phyloP scores from a whole-genome alignment of 108 stramenopile species.

The Parmales sp. region DNA sequence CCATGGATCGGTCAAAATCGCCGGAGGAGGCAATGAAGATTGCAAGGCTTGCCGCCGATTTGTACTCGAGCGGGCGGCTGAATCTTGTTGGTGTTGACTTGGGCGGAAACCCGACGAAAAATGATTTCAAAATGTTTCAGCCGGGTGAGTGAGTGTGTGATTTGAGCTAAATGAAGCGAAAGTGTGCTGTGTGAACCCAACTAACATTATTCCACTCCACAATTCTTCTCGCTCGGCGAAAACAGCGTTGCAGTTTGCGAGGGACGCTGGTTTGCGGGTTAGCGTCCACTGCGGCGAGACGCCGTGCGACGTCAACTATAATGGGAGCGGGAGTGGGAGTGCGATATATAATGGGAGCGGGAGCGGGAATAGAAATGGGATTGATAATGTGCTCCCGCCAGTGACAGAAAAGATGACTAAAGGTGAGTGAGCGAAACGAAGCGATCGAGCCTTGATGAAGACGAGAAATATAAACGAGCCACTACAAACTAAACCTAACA shows the following conservation, averaged over 20 bases:
- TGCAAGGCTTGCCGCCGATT: slow-evolving; percentile 43
- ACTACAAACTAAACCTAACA: too few species aligned
- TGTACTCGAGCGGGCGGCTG: slow-evolving; percentile 17
- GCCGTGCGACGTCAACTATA: not conserved
- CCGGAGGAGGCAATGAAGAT: slow-evolving; percentile 39
- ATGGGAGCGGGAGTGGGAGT: too few species aligned
- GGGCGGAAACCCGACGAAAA: slow-evolving; percentile 70
- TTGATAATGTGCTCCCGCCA: too few species aligned
- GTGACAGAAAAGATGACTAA: too few species aligned
- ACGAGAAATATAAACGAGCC: too few species aligned
- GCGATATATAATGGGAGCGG: too few species aligned
- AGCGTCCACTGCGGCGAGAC: slow-evolving; percentile 63
- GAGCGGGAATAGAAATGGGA: too few species aligned
- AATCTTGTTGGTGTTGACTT: slow-evolving; percentile 74
- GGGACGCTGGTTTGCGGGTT: slow-evolving; percentile 40
- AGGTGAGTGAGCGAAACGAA: too few species aligned
- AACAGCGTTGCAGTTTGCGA: slow-evolving; percentile 42
- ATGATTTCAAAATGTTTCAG: slow-evolving; percentile 1
- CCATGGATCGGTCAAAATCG: slow-evolving; percentile 52
- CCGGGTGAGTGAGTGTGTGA: slow-evolving; percentile 13
- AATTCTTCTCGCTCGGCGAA: slow-evolving; percentile 5
- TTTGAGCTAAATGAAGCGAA: not conserved
- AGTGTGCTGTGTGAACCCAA: not conserved
- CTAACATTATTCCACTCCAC: not conserved
- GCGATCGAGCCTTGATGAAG: too few species aligned